Percentiles rank a stretch among this genome's conserved stretches.
Evolutionary conservation across 2,329 filamentous ascomycete genomes (phyloP).

Genomic region (Thermothelomyces thermophilus): DNA sequence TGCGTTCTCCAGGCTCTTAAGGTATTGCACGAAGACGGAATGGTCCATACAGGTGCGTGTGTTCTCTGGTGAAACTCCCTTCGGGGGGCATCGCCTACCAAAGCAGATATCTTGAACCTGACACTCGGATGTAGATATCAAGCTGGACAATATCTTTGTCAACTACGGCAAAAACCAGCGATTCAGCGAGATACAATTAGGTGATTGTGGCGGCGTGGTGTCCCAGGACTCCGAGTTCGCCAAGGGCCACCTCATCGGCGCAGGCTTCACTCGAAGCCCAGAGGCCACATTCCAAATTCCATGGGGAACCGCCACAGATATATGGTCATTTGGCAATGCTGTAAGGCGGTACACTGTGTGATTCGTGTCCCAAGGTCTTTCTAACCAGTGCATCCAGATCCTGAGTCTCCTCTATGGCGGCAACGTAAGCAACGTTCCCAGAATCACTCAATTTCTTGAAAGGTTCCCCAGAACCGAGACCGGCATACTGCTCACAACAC

Average conservation of each 20-base stretch:
- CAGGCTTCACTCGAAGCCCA: constrained; percentile 23
- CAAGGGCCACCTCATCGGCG: constrained; percentile 24
- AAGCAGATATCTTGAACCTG: too few relatives aligned
- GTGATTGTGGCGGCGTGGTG: constrained; percentile 24
- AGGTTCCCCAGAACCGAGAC: too few relatives aligned
- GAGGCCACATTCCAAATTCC: constrained; percentile 24
- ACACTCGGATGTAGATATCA: constrained; percentile 22
- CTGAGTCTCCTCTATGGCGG: too few relatives aligned
- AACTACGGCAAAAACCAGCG: constrained; percentile 19
- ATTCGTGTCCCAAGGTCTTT: too few relatives aligned
- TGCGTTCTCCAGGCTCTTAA: constrained; percentile 22
- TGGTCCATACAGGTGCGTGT: constrained; percentile 23
- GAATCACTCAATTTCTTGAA: too few relatives aligned
- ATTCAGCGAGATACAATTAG: constrained; percentile 26
- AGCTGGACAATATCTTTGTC: constrained; percentile 26
- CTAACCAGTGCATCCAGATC: too few relatives aligned
- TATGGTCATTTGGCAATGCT: constrained; percentile 27
- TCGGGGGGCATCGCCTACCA: too few relatives aligned
- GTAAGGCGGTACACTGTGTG: constrained; percentile 18
- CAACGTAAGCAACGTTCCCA: too few relatives aligned
- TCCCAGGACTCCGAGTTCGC: constrained; percentile 22
- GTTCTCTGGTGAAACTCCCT: too few relatives aligned
- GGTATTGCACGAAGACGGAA: constrained; percentile 23
- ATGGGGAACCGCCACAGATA: constrained; percentile 25
- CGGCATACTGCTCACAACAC: too few relatives aligned